Conservation (phyloP, 176 grass and related monocot genomes). For the Chloris gayana region DNA sequence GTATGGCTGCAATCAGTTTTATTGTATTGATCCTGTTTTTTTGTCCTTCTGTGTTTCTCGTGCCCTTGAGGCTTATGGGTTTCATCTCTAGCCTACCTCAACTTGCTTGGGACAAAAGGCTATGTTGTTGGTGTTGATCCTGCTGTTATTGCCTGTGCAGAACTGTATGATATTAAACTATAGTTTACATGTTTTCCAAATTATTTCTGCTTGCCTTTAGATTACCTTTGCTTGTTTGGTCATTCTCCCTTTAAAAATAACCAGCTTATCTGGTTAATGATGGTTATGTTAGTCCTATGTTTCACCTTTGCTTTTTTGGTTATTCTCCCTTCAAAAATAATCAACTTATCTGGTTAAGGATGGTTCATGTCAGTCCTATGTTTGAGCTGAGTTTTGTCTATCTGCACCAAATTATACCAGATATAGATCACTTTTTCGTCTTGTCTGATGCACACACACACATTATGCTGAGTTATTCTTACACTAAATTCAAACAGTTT, state of each 20-base stretch:
- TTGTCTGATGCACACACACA: neutral
- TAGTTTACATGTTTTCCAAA: neutral
- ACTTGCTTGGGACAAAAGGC: too few relatives aligned
- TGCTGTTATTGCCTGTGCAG: neutral
- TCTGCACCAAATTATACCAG: neutral
- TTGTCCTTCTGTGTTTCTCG: too few relatives aligned
- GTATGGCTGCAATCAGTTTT: conserved; percentile 48
- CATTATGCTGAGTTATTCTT: neutral
- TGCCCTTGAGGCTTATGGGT: too few relatives aligned
- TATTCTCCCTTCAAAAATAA: neutral
- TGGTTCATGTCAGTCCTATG: conserved; percentile 1
- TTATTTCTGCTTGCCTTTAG: neutral
- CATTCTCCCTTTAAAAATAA: neutral
- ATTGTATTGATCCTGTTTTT: conserved; percentile 12
- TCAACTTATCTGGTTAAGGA: neutral
- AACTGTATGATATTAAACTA: conserved; percentile 2
- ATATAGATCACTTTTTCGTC: conserved; percentile 11
- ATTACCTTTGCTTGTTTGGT: conserved; percentile 7
- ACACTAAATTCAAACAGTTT: conserved; percentile 5
- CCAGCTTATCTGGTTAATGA: neutral
- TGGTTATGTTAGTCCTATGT: neutral
- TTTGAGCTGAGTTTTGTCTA: neutral
- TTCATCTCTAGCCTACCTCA: too few relatives aligned
- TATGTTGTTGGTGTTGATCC: conserved; percentile 13
- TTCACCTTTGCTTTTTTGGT: conserved; percentile 13